Base-by-base conservation (phyloP, 2,329 filamentous ascomycete genomes). In the Helminthosporium solani region DNA sequence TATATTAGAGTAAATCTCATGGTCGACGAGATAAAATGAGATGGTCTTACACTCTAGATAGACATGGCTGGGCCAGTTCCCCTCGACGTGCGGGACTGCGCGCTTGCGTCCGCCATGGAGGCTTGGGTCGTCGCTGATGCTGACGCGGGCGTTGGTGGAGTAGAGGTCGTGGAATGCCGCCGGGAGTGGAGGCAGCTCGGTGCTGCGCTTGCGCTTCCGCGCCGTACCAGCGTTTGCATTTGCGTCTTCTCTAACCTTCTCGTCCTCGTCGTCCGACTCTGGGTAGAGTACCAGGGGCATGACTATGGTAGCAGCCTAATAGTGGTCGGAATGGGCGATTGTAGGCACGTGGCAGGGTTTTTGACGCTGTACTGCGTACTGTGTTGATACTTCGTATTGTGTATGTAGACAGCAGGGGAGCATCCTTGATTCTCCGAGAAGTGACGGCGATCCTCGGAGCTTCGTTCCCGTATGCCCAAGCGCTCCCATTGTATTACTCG, bases 21-120 rank as follows among this genome's bases (percentile, higher is more conserved):
- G 18, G 38, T 19, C 18, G 11, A 35, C 16, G 33, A 21, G 20
- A 25, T 27, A 27, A 20, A 30, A 27, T 36, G 39, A 33, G 31
- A 30, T 37, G 41, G 40, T 75, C 84, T 72, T 78, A 95, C 94
- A 99, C 74, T 97, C 92, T 46, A 96, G 77, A 68, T 95, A 97
- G 36, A 97, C 67, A 71, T 97, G 92, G 27, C 85, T 90, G 1
- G 92, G 90, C 94, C 94, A 99, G 68, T 90, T 89, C 49, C 94
- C 94, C 48, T 84, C 82, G 20, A 92, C 77, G 70, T 99, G 94
- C 19, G 92, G 91, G 39, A 84, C 87, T 46, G 86, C 81, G 33
- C 94, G 82, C 64, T 85, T 89, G 36, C 92, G 84, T 43, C 94
- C 94, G 25, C 86, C 87, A 68, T 99, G 94, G 47, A 97, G 76